Conservation (phyloP, 805 yeast species). For the Blastobotrys peoriensis region DNA sequence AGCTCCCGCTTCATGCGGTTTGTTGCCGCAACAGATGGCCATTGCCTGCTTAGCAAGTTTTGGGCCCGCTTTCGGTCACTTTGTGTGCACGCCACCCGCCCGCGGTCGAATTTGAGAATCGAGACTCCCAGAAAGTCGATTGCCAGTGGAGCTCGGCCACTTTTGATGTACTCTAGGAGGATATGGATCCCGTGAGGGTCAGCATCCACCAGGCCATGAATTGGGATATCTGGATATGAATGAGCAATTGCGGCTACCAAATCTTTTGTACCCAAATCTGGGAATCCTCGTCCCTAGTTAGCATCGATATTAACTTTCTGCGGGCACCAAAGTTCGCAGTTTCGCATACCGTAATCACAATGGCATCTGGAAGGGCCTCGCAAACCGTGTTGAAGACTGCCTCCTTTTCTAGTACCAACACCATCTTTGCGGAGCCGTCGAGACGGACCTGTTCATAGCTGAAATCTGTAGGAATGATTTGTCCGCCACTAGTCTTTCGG, state of each 20-base stretch:
- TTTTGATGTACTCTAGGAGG: constrained; percentile 32
- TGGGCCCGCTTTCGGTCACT: constrained; percentile 31
- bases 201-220: constrained; percentile 51
- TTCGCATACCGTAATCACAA: constrained; percentile 37
- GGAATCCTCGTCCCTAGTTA: constrained; percentile 53
- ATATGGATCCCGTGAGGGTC: constrained; percentile 62
- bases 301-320: neutral
- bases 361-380: constrained; percentile 18
- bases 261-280: constrained; percentile 48
- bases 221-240: constrained; percentile 32
- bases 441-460: constrained; percentile 14
- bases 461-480: neutral
- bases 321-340: neutral
- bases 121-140: constrained; percentile 38
- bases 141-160: constrained; percentile 11
- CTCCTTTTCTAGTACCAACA: constrained; percentile 48
- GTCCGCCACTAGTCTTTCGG: constrained; percentile 8
- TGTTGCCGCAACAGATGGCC: constrained; percentile 19
- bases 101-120: constrained; percentile 34
- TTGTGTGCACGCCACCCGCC: constrained; percentile 25
- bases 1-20: constrained; percentile 39
- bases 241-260: constrained; percentile 33
- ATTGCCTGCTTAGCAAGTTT: constrained; percentile 26
- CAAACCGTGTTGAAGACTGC: constrained; percentile 36
- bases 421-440: constrained; percentile 23